phyloP scores from a whole-genome alignment of 176 grass and related monocot genomes.

The Triticum monococcum region DNA sequence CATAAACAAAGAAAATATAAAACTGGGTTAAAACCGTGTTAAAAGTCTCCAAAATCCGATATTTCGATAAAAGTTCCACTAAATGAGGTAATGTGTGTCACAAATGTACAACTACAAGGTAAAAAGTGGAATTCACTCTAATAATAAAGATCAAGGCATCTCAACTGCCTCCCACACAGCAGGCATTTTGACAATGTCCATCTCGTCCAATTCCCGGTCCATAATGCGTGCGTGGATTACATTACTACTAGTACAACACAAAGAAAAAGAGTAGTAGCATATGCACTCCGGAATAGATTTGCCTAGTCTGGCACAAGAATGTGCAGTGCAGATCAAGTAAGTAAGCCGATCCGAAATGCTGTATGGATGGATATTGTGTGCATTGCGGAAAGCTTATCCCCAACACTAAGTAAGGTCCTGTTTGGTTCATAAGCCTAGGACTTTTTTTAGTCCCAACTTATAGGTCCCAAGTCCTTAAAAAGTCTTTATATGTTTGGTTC shows the following conservation, averaged over 20 bases:
- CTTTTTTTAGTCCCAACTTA: too few species aligned
- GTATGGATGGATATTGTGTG: background rate
- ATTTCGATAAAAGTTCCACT: too few species aligned
- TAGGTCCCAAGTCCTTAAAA: too few species aligned
- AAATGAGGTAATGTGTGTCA: too few species aligned
- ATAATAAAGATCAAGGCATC: conserved; percentile 40
- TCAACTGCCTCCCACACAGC: conserved; percentile 26
- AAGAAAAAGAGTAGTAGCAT: background rate
- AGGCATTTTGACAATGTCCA: conserved; percentile 29
- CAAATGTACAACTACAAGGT: too few species aligned
- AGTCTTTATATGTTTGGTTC: too few species aligned
- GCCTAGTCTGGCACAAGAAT: conserved; percentile 19
- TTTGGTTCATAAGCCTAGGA: too few species aligned
- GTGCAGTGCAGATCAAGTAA: conserved; percentile 34
- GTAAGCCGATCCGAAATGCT: conserved; percentile 8
- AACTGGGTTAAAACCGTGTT: too few species aligned
- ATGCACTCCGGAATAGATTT: background rate
- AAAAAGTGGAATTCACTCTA: too few species aligned
- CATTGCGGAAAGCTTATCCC: conserved; percentile 22
- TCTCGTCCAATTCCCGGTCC: background rate
- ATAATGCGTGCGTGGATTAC: conserved; percentile 34
- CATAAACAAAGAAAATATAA: too few species aligned
- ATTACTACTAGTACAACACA: background rate
- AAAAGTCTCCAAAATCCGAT: too few species aligned
- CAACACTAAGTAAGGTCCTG: background rate